Evolutionary conservation across 176 grass and related monocot species (phyloP), one percentile per base, ranked within the genome.

Genomic region (Musa itinerans): DNA sequence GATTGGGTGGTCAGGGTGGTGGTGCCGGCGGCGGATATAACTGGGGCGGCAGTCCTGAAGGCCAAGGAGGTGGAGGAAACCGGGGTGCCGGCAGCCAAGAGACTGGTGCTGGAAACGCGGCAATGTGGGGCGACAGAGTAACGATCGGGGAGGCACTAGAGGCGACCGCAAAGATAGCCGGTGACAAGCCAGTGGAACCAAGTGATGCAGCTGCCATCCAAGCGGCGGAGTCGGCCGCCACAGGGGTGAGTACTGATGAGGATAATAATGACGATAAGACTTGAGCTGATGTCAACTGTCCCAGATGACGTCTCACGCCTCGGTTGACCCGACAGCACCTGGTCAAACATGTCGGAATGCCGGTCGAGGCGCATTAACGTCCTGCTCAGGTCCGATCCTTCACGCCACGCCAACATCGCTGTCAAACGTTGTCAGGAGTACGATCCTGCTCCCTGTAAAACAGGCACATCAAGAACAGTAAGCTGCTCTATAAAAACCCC

Each of bases 191-290:
- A 10, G 50, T 83, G 25, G 71, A 87, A 10, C 71, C 74, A 48
- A 87, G 86, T 63, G 89, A 92, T 50, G 84, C 84, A 1, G 89
- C 80, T 10, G 89, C 92, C 8, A 29, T 96, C 24, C 79, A 81
- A 78, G 89, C 55, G 3, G 92, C 89, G 1, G 86, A 96, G 78
- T 72, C 67, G 82, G 62, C 72, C 21, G 80, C 89, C 55, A 85
- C 82, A 16, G 84, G 89, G 26, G 7, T 27, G 9, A 64, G 52
- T 58, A 21, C n/a, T n/a, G n/a, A n/a, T n/a, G n/a, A n/a, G n/a
- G n/a, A n/a, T n/a, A n/a, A n/a, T n/a, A n/a, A n/a, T n/a, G n/a
- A n/a, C n/a, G n/a, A n/a, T n/a, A n/a, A n/a, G n/a, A n/a, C n/a
- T n/a, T n/a, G n/a, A n/a, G n/a, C n/a, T n/a, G n/a, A n/a, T n/a